Evolutionary conservation across 805 yeast genomes (phyloP).

Genomic region (Brettanomyces naardenensis): DNA sequence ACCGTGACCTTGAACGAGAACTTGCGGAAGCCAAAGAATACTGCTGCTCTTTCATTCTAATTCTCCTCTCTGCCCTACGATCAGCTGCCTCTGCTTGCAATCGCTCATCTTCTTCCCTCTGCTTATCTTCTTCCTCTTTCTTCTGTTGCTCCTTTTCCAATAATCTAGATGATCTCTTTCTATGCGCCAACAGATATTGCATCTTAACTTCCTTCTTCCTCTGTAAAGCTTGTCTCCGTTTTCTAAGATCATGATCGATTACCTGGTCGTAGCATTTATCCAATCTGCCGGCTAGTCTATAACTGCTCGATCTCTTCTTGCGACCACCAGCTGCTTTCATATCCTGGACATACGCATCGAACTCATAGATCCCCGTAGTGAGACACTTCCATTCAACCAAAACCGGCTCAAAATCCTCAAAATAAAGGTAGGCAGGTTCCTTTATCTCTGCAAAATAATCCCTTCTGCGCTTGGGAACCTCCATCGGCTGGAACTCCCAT

Average conservation of each 20-base stretch:
- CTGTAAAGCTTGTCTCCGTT: conserved; percentile 44
- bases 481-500: conserved; percentile 23
- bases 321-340: conserved; percentile 26
- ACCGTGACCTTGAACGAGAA: conserved; percentile 17
- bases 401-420: conserved; percentile 27
- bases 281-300: conserved; percentile 24
- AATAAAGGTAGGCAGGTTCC: conserved; percentile 7
- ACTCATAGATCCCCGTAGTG: conserved; percentile 37
- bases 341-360: conserved; percentile 27
- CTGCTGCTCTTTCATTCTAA: conserved; percentile 26
- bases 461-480: conserved; percentile 28
- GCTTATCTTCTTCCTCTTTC: conserved; percentile 44
- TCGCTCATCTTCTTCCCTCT: conserved; percentile 37
- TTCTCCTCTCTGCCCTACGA: conserved; percentile 34
- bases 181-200: conserved; percentile 52
- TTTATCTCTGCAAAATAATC: conserved; percentile 19
- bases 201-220: conserved; percentile 58
- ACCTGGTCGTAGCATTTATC: conserved; percentile 27
- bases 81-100: conserved; percentile 37
- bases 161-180: conserved; percentile 68
- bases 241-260: conserved; percentile 39
- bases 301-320: conserved; percentile 17
- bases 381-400: conserved; percentile 30
- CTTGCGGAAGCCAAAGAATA: conserved; percentile 12
- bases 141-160: conserved; percentile 51